Evolutionary conservation across 2,329 filamentous ascomycete genomes (phyloP).

Genomic region (Fonsecaea erecta): DNA sequence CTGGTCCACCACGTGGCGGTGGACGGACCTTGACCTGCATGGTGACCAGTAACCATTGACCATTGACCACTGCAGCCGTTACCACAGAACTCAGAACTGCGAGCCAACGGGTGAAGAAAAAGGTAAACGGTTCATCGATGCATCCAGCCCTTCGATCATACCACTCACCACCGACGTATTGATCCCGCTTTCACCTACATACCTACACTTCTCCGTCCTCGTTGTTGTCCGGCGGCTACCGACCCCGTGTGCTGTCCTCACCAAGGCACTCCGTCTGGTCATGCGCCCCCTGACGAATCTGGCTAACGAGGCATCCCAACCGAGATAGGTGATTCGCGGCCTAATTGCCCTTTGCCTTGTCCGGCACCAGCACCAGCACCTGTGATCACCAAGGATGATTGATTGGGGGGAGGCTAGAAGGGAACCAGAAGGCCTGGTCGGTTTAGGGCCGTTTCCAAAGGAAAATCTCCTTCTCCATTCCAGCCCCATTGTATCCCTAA

Average conservation of each 20-base stretch:
- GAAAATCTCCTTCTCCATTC: background rate
- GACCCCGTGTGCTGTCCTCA: background rate
- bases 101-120: background rate
- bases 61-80: background rate
- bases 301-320: background rate
- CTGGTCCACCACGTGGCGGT: constrained; percentile 9
- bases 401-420: background rate
- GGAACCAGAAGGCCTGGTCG: background rate
- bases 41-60: background rate
- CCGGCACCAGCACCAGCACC: background rate
- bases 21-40: constrained; percentile 10
- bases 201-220: background rate
- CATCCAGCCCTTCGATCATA: background rate
- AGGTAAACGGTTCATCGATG: background rate
- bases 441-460: background rate
- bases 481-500: background rate
- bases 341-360: background rate
- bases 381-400: background rate
- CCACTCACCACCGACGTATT: background rate
- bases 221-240: background rate
- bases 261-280: background rate
- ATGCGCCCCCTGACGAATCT: background rate
- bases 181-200: background rate
- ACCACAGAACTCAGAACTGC: background rate
- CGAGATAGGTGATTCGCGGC: background rate